Evolutionary conservation across 257 asterid species (phyloP), one percentile per base, ranked within the genome.

Genomic region (Gentiana macrophylla): DNA sequence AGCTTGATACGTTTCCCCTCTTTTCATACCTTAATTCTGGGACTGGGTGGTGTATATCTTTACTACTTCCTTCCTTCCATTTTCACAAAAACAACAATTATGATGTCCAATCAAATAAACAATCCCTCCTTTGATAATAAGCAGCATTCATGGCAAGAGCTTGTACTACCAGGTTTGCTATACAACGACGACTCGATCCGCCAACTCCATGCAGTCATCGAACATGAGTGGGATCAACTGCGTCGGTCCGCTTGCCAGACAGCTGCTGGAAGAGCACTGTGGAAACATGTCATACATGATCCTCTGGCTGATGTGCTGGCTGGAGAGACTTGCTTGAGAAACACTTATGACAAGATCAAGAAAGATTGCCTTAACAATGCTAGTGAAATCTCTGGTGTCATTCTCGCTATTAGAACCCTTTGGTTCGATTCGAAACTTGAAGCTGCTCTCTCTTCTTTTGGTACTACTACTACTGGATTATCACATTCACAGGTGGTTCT

Each of bases 211-310:
- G 78, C 82, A 53, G 71, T 74, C 32, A 77, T 85, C 4, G 91
- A 84, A 37, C 75, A 64, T 4, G 83, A 82, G 3, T 91, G 98
- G 98, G 98, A 87, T 68, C 46, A 67, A 5, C 72, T 79, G 41
- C 62, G 91, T 49, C 73, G 76, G 46, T 91, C 98, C 0, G 94
- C 95, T 5, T 87, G 96, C 70, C 98, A 91, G 80, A 87, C 94
- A 2, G 98, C 98, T 2, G 95, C 98, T 1, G 98, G 92, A 10
- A 70, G 98, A 32, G 98, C 98, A 11, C 65, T 87, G 73, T 91
- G 98, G 98, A 86, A 77, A 67, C 84, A 74, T 46, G 94, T 70
- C 62, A 67, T 80, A 48, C 71, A 79, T 35, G 98, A 91, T 70
- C 92, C 88, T 5, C 53, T 91, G 50, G 96, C 98, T 0, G 94